Base-by-base conservation (phyloP, 164 flowering plant species). In the Paratinospora sagittata region DNA sequence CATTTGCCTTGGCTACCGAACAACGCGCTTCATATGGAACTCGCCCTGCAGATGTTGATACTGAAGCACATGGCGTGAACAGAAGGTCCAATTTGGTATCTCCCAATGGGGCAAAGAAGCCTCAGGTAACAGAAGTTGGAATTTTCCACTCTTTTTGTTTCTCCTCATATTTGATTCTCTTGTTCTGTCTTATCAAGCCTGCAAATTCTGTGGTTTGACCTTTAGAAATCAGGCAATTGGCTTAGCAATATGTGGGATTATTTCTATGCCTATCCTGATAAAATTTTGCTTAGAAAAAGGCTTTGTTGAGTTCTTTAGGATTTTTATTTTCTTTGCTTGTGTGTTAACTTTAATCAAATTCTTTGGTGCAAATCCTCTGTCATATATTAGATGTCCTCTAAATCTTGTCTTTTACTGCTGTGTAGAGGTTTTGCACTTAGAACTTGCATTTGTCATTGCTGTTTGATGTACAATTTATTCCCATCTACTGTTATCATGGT, bases 1-100 rank as follows among this genome's bases (percentile, higher is more conserved):
- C 98, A 64, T 94, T 92, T 85, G 68, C 93, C 67, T 68, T 89
- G 73, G 97, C 92, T 58, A 93, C 97, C 74, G 98, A 90, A 57
- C 90, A 83, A 82, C 92, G 88, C 73, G 87, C 98, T 74, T 83
- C 87, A 27, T 72, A 49, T 70, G 89, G 83, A 72, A 73, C 82
- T 71, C 90, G 87, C 27, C 79, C 82, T 66, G 34, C 58, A 63
- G 84, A 67, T 43, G 37, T 78, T 72, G 90, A 85, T 63, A 26
- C 75, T 73, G 82, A 76, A 61, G 72, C 68, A 65, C 67, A 62
- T 69, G 79, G 63, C 65, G 74, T 52, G 52, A 81, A 74, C 41
- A 76, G 69, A 72, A 68, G 81, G 58, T 68, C 77, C 43, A 78
- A 75, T 70, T 24, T 75, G 57, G 70, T 34, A 12, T 77, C 82